Conservation (phyloP, 306 rosid genomes). For the Trifolium pratense region DNA sequence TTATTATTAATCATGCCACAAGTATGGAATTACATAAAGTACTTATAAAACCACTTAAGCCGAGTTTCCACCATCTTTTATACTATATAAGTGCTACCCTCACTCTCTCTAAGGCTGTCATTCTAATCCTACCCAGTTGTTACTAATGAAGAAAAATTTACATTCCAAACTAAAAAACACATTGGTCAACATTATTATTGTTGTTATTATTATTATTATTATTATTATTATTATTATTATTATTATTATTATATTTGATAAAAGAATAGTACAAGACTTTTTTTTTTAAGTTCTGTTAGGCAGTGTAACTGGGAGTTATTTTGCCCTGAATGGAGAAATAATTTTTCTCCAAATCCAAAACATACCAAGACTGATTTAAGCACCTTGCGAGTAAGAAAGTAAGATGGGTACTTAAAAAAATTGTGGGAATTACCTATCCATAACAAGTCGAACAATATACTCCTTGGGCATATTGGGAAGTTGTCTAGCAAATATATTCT, state of each 20-base stretch:
- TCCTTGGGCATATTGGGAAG: conserved; percentile 99
- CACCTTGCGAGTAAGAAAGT: conserved; percentile 13
- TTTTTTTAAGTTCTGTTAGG: conserved; percentile 17
- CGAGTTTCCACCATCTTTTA: no score
- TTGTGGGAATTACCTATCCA: conserved; percentile 78
- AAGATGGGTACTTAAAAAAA: conserved; percentile 12
- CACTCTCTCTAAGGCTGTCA: no score
- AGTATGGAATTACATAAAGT: background rate
- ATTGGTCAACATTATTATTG: background rate
- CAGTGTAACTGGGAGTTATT: conserved; percentile 20
- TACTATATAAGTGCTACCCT: no score
- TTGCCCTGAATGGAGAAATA: conserved; percentile 22
- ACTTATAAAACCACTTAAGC: background rate
- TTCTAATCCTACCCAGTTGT: background rate
- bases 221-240: no score
- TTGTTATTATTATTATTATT: no score
- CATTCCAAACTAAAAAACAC: conserved; percentile 13
- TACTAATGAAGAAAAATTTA: conserved; percentile 6
- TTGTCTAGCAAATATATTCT: conserved; percentile 94
- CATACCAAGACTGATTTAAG: conserved; percentile 17
- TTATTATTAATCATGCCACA: conserved; percentile 12
- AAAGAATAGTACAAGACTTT: background rate
- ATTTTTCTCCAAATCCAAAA: conserved; percentile 20
- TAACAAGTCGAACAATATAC: conserved; percentile 96
- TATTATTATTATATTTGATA: background rate